Evolutionary conservation across 2,329 filamentous ascomycete species (phyloP).

Genomic region (Cladophialophora yegresii): DNA sequence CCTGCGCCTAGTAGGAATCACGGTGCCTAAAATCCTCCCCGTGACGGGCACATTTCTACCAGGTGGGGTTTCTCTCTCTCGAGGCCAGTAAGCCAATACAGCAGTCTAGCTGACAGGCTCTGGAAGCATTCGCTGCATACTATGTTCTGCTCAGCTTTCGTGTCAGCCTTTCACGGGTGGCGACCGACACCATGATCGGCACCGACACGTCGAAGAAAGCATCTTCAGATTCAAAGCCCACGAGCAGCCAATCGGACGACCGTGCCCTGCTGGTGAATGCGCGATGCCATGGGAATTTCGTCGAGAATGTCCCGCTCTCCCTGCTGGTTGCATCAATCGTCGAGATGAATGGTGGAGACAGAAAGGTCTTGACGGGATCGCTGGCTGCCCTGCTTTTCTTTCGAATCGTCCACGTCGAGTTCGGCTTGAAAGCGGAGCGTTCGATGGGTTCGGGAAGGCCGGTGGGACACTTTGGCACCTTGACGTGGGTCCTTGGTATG

Average conservation of each 20-base stretch:
- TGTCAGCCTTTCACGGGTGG: slow-evolving; percentile 43
- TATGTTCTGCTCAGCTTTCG: slow-evolving; percentile 47
- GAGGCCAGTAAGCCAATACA: background rate
- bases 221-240: slow-evolving; percentile 21
- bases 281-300: slow-evolving; percentile 47
- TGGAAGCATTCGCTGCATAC: slow-evolving; percentile 47
- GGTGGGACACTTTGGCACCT: slow-evolving; percentile 37
- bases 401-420: slow-evolving; percentile 46
- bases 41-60: slow-evolving; percentile 33
- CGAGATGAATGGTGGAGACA: slow-evolving; percentile 50
- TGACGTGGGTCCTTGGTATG: slow-evolving; percentile 38
- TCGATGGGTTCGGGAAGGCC: slow-evolving; percentile 36
- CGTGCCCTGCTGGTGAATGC: slow-evolving; percentile 41
- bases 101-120: slow-evolving; percentile 41
- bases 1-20: slow-evolving; percentile 31
- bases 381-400: slow-evolving; percentile 45
- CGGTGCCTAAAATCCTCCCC: slow-evolving; percentile 38
- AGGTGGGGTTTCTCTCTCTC: slow-evolving; percentile 7
- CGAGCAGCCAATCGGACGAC: slow-evolving; percentile 7
- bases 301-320: slow-evolving; percentile 49
- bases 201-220: slow-evolving; percentile 19
- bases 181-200: slow-evolving; percentile 39
- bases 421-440: slow-evolving; percentile 42
- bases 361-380: slow-evolving; percentile 43
- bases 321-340: slow-evolving; percentile 45